phyloP scores from a whole-genome alignment of 352 stramenopile species.

The Blastocystis sp. region DNA sequence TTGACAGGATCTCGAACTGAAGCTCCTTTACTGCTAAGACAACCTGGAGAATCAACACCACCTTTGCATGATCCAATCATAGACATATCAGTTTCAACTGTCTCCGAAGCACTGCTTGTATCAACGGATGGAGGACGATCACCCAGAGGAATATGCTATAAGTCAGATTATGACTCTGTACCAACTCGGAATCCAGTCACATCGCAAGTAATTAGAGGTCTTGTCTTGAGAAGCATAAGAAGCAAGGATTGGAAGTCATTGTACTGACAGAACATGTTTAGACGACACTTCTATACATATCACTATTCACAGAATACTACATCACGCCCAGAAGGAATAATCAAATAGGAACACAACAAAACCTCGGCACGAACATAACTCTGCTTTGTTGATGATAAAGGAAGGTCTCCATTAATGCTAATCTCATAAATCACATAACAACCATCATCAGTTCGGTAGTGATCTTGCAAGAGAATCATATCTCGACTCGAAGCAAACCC shows the following conservation, averaged over 20 bases:
- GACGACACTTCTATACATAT: conserved; percentile 49
- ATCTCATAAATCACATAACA: conserved; percentile 66
- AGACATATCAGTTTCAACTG: not conserved
- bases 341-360: conserved; percentile 22
- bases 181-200: conserved; percentile 40
- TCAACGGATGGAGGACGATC: not conserved
- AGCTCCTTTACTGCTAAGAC: too few species aligned
- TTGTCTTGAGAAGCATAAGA: conserved; percentile 52
- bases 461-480: conserved; percentile 52
- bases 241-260: conserved; percentile 60
- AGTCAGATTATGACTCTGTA: not conserved
- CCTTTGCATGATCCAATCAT: not conserved
- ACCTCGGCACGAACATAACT: conserved; percentile 42
- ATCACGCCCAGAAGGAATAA: conserved; percentile 48
- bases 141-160: conserved; percentile 40
- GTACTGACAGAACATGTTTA: conserved; percentile 66
- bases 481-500: conserved; percentile 35
- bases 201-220: conserved; percentile 51
- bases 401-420: conserved; percentile 43
- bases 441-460: conserved; percentile 41
- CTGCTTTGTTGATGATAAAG: not conserved
- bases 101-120: not conserved
- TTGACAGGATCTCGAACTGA: too few species aligned
- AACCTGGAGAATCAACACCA: too few species aligned
- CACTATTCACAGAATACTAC: not conserved